Conservation (phyloP, 495 filamentous ascomycete species). For the Cetradonia linearis region DNA sequence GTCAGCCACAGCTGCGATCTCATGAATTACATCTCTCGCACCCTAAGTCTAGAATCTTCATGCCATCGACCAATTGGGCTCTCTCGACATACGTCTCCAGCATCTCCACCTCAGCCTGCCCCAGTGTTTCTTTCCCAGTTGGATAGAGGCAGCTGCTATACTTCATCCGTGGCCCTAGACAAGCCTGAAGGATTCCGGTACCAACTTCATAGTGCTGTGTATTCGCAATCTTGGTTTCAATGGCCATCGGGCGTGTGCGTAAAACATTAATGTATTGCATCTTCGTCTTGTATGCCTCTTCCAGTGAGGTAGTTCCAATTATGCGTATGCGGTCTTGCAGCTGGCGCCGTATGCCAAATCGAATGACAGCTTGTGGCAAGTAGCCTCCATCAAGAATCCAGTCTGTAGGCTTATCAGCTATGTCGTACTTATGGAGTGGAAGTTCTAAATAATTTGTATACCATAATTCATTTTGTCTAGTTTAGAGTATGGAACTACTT, state of each 20-base stretch:
- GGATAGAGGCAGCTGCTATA: slow-evolving; percentile 52
- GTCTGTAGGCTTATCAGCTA: slow-evolving; percentile 24
- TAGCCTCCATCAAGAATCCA: slow-evolving; percentile 49
- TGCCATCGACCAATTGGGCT: slow-evolving; percentile 45
- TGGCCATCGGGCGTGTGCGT: slow-evolving; percentile 47
- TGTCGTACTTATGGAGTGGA: background rate
- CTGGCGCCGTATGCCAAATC: slow-evolving; percentile 35
- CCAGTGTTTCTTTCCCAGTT: slow-evolving; percentile 44
- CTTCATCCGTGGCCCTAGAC: slow-evolving; percentile 55
- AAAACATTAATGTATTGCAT: slow-evolving; percentile 46
- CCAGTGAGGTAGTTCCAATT: slow-evolving; percentile 38
- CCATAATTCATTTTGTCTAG: slow-evolving; percentile 27
- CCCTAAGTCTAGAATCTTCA: slow-evolving; percentile 54
- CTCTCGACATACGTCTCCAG: slow-evolving; percentile 47
- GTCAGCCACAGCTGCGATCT: slow-evolving; percentile 13
- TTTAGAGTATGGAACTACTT: background rate
- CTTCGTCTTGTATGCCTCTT: slow-evolving; percentile 40
- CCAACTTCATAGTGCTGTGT: slow-evolving; percentile 60
- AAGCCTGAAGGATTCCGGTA: slow-evolving; percentile 44
- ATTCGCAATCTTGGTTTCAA: slow-evolving; percentile 51
- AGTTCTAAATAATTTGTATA: slow-evolving; percentile 7
- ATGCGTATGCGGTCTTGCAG: slow-evolving; percentile 40
- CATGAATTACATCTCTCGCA: slow-evolving; percentile 26
- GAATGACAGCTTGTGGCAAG: slow-evolving; percentile 48
- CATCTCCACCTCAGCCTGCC: slow-evolving; percentile 56